These are phyloP conservation scores for Aspergillus ruber DNA, from an alignment of 2,329 filamentous ascomycete genomes.

Conservation along the genomic window DNA sequence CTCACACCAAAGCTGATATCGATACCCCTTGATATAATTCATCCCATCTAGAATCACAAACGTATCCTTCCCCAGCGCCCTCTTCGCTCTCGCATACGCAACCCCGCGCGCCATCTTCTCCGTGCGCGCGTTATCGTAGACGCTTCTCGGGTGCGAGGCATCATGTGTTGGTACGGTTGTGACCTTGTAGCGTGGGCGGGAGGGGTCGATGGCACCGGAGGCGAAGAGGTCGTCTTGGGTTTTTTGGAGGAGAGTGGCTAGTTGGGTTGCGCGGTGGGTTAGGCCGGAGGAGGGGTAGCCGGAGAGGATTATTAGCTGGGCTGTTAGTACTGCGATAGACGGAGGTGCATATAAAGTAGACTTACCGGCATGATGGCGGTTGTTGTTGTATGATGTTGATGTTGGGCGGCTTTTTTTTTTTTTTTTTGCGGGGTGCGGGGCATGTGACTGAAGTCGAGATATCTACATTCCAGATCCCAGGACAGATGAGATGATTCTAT, in stretches of 20 bases:
- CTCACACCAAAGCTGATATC: conserved; percentile 63
- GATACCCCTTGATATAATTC: conserved; percentile 64
- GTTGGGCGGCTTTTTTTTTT: conserved; percentile 6
- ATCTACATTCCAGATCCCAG: not conserved
- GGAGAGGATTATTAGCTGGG: conserved; percentile 55
- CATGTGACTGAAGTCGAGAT: not conserved
- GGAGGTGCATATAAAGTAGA: not conserved
- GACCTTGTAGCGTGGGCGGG: conserved; percentile 41
- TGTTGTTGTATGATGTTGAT: conserved; percentile 11
- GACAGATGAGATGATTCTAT: not conserved
- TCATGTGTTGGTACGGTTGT: conserved; percentile 36
- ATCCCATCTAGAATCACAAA: conserved; percentile 59
- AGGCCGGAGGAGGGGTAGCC: conserved; percentile 60
- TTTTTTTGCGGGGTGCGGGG: not conserved
- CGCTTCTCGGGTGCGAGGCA: conserved; percentile 40
- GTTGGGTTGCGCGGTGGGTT: conserved; percentile 53
- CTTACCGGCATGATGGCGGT: conserved; percentile 26
- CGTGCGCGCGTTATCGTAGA: conserved; percentile 51
- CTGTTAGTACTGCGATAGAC: not conserved
- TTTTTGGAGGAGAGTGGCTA: conserved; percentile 46
- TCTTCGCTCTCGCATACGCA: conserved; percentile 56
- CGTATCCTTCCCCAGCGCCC: conserved; percentile 50
- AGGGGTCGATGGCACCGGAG: conserved; percentile 24
- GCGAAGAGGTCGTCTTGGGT: conserved; percentile 42
- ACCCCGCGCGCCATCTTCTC: conserved; percentile 61